Base-by-base conservation (phyloP, 306 rosid genomes). In the Parietaria judaica region DNA sequence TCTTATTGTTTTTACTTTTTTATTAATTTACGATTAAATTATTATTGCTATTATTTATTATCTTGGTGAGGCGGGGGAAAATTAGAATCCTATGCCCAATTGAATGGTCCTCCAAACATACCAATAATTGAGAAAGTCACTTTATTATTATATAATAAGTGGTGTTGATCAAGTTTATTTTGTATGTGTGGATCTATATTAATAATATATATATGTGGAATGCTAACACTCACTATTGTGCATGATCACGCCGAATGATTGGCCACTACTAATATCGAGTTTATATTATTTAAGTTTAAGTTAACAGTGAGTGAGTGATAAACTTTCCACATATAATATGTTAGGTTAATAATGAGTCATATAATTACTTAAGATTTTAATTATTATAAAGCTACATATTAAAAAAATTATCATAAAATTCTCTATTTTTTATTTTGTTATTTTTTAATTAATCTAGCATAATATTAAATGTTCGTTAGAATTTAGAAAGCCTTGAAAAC, bases 61-160 rank as follows among this genome's bases (percentile, higher is more conserved):
- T 51, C 7, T 61, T 56, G 14, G 14, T 49, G 12, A 9, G 53
- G 54, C 16, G 48, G 13, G 3, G 59, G 61, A 44, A 60, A 67
- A 64, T 83, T 71, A 70, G 95, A 77, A 85, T 88, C 94, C 94
- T 69, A 85, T 85, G 90, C 60, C 61, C 48, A 52, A 23, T 78
- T 82, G 74, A 78, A 77, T 61, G 85, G 80, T 62, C 80, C 76
- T 72, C n/a, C 41, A 68, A 72, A 66, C 56, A 54, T 6, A 50
- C 84, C 86, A 87, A 87, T 87, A 80, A 87, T 87, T 77, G 88
- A 67, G 44, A 54, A 54, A 11, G 41, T 47, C 51, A 50, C 37
- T 61, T 53, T 51, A 17, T 60, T 8, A n/a, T 46, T 11, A 54
- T 36, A 36, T 39, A 39, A 39, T 39, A 39, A 3, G 44, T 39